Conservation (phyloP, 441 rosid species). For the Macaranga tanarius region DNA sequence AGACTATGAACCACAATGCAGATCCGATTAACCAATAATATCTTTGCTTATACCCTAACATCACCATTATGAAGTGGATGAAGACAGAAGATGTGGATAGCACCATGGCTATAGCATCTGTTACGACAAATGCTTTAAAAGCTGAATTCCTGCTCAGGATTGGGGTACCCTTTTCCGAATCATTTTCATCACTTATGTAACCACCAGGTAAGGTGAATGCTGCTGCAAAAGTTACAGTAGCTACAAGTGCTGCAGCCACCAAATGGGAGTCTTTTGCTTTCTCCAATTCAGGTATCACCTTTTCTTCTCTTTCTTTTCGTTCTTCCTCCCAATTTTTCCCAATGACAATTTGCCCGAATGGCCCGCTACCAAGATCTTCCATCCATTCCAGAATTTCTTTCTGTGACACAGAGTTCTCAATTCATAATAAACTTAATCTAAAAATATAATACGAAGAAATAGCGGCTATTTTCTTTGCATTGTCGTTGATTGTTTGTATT, state of each 20-base stretch:
- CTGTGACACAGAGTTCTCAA: background rate
- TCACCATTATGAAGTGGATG: conserved; percentile 3
- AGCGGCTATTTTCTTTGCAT: too few species aligned
- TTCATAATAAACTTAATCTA: too few species aligned
- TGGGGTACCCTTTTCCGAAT: background rate
- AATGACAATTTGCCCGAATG: background rate
- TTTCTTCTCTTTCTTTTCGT: background rate
- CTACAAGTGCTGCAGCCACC: conserved; percentile 13
- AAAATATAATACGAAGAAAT: too few species aligned
- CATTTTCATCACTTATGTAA: background rate
- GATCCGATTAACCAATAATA: too few species aligned
- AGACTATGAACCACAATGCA: background rate
- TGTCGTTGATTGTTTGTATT: too few species aligned
- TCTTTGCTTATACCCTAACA: too few species aligned
- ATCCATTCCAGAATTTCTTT: background rate
- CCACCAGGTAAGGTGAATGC: conserved; percentile 10
- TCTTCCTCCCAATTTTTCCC: too few species aligned
- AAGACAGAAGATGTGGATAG: conserved; percentile 7
- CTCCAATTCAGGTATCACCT: conserved; percentile 6
- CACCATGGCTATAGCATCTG: conserved; percentile 17
- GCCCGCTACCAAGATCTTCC: conserved; percentile 9
- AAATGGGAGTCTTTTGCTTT: conserved; percentile 8
- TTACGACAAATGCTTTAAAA: conserved; percentile 3
- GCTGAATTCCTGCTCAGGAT: conserved; percentile 8
- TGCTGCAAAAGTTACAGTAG: conserved; percentile 18